Conservation (phyloP, 2,329 filamentous ascomycete genomes). For the Colletotrichum chlorophyti region DNA sequence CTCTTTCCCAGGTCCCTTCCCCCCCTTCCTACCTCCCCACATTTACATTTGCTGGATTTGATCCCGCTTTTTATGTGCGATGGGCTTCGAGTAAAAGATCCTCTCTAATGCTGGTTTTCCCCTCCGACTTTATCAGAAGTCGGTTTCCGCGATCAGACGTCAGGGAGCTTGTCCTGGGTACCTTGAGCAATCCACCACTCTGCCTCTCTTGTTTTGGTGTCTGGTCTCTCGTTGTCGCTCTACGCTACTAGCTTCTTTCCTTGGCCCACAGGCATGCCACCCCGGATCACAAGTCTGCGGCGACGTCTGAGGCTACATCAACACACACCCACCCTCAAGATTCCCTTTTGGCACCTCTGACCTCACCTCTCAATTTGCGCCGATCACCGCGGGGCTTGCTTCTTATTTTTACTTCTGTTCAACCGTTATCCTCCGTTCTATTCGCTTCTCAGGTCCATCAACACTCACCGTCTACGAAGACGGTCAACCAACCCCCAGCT, state of each 20-base stretch:
- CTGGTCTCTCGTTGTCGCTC: no score
- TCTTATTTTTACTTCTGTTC: neutral
- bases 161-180: conserved; percentile 26
- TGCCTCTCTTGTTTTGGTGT: no score
- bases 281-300: conserved; percentile 26
- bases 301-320: conserved; percentile 27
- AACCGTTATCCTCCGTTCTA: conserved; percentile 10
- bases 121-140: conserved; percentile 22
- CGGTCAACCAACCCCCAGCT: conserved; percentile 2
- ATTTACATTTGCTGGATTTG: conserved; percentile 13
- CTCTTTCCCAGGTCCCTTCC: conserved; percentile 6
- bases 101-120: conserved; percentile 17
- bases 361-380: conserved; percentile 23
- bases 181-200: conserved; percentile 16
- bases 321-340: conserved; percentile 24
- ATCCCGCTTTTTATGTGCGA: conserved; percentile 28
- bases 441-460: neutral
- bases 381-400: conserved; percentile 29
- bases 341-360: conserved; percentile 28
- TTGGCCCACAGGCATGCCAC: conserved; percentile 16
- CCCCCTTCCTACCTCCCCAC: conserved; percentile 6
- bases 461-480: conserved; percentile 1
- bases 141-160: conserved; percentile 24
- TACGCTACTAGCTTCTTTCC: conserved; percentile 22
- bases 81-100: conserved; percentile 21